Percentiles rank a stretch among this genome's conserved stretches.
phyloP scores from a whole-genome alignment of 257 asterid genomes.

The Solanum raphanifolium region DNA sequence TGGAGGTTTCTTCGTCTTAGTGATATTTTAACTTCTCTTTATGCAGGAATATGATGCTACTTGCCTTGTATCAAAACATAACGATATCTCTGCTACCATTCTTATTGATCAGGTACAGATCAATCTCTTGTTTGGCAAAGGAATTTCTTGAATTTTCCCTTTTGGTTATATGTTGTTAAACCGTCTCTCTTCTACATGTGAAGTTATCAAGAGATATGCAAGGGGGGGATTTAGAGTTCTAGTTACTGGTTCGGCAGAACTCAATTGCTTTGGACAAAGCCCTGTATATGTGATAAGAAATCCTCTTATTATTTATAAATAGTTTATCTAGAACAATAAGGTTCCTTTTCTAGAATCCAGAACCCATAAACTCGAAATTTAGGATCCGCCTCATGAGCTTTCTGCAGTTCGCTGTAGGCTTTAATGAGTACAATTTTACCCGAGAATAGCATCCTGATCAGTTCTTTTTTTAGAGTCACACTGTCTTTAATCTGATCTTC shows the following conservation, averaged over 20 bases:
- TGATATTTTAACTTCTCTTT: background rate
- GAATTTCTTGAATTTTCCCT: background rate
- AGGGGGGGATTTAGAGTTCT: background rate
- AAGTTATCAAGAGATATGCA: background rate
- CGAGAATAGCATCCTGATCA: background rate
- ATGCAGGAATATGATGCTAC: slow-evolving; percentile 93
- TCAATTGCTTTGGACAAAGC: background rate
- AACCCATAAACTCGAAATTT: background rate
- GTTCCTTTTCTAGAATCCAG: background rate
- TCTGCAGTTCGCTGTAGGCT: background rate
- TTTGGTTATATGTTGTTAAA: background rate
- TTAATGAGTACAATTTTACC: background rate
- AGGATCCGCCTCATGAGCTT: background rate
- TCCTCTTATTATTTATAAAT: background rate
- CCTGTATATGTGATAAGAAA: background rate
- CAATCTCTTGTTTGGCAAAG: background rate
- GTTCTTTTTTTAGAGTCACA: background rate
- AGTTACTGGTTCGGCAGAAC: background rate
- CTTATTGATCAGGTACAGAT: slow-evolving; percentile 83
- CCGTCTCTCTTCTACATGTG: background rate
- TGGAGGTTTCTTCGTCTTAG: background rate
- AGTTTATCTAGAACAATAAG: background rate
- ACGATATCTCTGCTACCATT: slow-evolving; percentile 59
- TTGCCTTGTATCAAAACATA: slow-evolving; percentile 52
- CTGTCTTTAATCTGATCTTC: background rate